Evolutionary conservation across 352 stramenopile species (phyloP).

Genomic region (Discostella stelligera): DNA sequence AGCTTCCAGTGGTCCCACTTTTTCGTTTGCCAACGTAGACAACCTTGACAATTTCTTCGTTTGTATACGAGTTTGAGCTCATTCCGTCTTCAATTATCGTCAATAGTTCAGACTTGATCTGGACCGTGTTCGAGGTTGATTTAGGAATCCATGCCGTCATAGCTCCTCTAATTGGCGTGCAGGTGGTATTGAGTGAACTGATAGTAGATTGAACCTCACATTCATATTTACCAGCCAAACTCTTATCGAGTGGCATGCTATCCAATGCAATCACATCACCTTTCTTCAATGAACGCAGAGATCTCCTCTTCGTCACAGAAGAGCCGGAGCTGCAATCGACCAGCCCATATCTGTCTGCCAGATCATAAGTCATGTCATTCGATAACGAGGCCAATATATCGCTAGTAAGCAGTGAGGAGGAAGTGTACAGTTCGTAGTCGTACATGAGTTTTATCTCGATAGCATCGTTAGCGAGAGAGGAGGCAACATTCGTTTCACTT

Average conservation of each 20-base stretch:
- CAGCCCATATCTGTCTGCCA: conserved; percentile 11
- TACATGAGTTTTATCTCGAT: not conserved
- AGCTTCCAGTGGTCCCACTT: not conserved
- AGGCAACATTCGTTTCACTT: not conserved
- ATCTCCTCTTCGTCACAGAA: not conserved
- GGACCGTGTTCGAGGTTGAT: not conserved
- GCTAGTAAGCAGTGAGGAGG: not conserved
- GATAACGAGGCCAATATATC: conserved; percentile 7
- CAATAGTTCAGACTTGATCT: conserved; percentile 10
- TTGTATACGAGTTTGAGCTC: conserved; percentile 14
- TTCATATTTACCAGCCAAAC: not conserved
- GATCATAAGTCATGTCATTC: conserved; percentile 6
- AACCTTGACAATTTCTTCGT: conserved; percentile 18
- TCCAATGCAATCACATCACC: conserved; percentile 4
- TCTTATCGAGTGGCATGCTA: not conserved
- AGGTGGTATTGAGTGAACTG: not conserved
- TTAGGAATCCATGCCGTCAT: conserved; percentile 22
- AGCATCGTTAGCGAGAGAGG: not conserved
- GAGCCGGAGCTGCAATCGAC: not conserved
- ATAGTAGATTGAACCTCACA: not conserved
- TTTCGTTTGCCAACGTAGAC: conserved; percentile 12
- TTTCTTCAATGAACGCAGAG: conserved; percentile 1
- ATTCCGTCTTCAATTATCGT: conserved; percentile 21
- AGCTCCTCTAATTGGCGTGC: conserved; percentile 24
- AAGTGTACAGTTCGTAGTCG: conserved; percentile 18